A percentile compares a stretch with the other conserved stretches of the same genome.
Evolutionary conservation across 352 stramenopile species (phyloP).

Genomic region (Pythium brachiatum): DNA sequence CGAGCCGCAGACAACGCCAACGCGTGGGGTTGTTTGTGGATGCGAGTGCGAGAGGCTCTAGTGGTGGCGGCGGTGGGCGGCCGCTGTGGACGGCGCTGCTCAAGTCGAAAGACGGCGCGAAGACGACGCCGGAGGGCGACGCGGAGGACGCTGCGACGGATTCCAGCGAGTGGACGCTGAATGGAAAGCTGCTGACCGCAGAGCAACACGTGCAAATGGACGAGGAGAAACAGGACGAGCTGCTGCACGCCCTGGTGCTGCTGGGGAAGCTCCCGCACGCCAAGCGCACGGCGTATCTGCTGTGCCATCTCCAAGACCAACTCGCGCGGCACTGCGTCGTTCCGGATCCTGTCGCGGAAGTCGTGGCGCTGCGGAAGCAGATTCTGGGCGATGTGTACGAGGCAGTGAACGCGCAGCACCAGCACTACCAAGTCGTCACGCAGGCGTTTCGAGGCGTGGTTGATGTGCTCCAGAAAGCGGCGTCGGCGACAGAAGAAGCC

Average conservation of each 20-base stretch:
- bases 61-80: slow-evolving; percentile 7
- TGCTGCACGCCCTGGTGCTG: slow-evolving; percentile 49
- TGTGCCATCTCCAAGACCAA: slow-evolving; percentile 44
- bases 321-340: slow-evolving; percentile 41
- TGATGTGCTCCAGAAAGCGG: slow-evolving; percentile 3
- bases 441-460: slow-evolving; percentile 1
- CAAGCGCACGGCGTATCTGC: slow-evolving; percentile 39
- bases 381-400: slow-evolving; percentile 64
- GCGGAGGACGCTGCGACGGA: slow-evolving; percentile 18
- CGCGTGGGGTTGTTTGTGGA: slow-evolving; percentile 34
- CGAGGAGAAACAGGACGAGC: slow-evolving; percentile 31
- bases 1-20: background rate
- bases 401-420: slow-evolving; percentile 28
- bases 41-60: slow-evolving; percentile 16
- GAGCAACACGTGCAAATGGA: slow-evolving; percentile 11
- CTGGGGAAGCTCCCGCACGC: slow-evolving; percentile 47
- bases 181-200: background rate
- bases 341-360: slow-evolving; percentile 51
- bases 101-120: slow-evolving; percentile 10
- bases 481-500: background rate
- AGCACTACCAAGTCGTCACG: background rate
- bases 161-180: slow-evolving; percentile 11
- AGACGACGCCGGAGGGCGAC: slow-evolving; percentile 20
- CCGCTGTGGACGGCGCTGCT: slow-evolving; percentile 24
- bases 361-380: slow-evolving; percentile 47